phyloP scores from a whole-genome alignment of 257 asterid genomes.

The Asclepias syriaca region DNA sequence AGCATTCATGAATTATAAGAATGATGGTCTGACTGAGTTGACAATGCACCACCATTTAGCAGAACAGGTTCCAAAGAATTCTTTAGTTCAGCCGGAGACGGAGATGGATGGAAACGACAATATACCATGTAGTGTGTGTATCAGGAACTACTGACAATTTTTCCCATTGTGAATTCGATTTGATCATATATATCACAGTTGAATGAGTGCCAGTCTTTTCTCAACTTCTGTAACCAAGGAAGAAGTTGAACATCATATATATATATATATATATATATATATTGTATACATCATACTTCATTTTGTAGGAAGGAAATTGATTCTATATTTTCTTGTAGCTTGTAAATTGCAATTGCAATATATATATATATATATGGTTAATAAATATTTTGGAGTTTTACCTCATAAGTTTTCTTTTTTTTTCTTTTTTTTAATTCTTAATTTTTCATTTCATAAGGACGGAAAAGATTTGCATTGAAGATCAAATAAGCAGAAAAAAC shows the following conservation, averaged over 20 bases:
- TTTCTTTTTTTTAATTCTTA: no score
- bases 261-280: no score
- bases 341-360: no score
- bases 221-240: background rate
- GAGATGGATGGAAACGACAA: slow-evolving; percentile 38
- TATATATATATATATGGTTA: no score
- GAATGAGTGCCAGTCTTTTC: background rate
- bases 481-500: no score
- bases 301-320: background rate
- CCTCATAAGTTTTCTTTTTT: no score
- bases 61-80: slow-evolving; percentile 29
- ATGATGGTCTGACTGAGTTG: slow-evolving; percentile 33
- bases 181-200: background rate
- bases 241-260: background rate
- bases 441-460: background rate
- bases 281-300: no score
- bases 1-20: slow-evolving; percentile 54
- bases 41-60: slow-evolving; percentile 20
- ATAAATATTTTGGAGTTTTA: no score
- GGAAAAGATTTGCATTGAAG: background rate
- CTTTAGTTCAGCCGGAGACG: slow-evolving; percentile 25
- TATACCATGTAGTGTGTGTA: slow-evolving; percentile 44
- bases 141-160: slow-evolving; percentile 25
- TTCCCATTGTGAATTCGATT: background rate
- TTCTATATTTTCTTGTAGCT: no score